Conservation (phyloP, 2,329 filamentous ascomycete genomes). For the Xylariaceae sp. region DNA sequence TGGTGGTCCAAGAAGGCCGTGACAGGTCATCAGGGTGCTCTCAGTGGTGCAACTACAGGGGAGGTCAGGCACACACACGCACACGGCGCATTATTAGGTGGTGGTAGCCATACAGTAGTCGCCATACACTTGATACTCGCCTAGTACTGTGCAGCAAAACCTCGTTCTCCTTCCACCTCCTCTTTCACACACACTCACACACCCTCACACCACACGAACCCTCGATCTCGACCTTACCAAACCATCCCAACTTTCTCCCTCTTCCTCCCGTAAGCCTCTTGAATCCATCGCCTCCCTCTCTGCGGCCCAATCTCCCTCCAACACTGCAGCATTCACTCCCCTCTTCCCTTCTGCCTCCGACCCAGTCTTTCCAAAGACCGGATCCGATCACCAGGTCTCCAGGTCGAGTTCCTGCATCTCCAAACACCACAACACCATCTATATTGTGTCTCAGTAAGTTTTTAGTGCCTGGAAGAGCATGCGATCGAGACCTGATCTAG, state of each 20-base stretch:
- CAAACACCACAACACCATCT: constrained; percentile 32
- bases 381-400: constrained; percentile 25
- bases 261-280: constrained; percentile 23
- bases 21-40: too few relatives aligned
- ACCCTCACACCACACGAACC: too few relatives aligned
- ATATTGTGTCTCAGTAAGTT: constrained; percentile 35
- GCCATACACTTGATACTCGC: constrained; percentile 28
- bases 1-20: too few relatives aligned
- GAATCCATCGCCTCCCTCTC: constrained; percentile 18
- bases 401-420: constrained; percentile 31
- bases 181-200: constrained; percentile 32
- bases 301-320: constrained; percentile 4
- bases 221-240: constrained; percentile 18
- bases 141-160: constrained; percentile 30
- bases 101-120: too few relatives aligned
- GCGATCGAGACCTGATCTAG: constrained; percentile 34
- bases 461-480: constrained; percentile 26
- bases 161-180: constrained; percentile 32
- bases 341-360: constrained; percentile 16
- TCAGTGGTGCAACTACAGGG: too few relatives aligned
- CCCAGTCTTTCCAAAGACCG: constrained; percentile 22
- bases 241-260: constrained; percentile 25
- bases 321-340: constrained; percentile 7
- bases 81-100: too few relatives aligned
- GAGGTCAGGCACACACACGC: constrained; percentile 5